Conservation (phyloP, 1,139 yeast genomes). For the Suhomyces choctaworum region DNA sequence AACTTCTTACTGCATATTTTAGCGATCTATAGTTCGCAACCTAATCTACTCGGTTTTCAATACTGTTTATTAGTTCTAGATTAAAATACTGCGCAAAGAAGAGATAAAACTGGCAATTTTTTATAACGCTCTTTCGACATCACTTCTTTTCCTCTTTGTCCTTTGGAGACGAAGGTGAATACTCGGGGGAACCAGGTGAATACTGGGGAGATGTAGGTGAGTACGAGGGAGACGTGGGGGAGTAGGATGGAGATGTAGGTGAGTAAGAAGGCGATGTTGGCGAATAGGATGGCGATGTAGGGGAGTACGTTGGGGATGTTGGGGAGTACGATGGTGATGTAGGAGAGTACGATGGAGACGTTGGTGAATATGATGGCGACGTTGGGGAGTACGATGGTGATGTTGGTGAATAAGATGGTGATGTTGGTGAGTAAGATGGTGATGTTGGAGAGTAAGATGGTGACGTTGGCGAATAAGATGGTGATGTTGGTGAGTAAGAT, state of each 20-base stretch:
- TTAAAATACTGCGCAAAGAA: no score
- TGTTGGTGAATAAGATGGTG: slow-evolving; percentile 59
- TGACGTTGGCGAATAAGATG: slow-evolving; percentile 69
- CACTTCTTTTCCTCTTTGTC: slow-evolving; percentile 14
- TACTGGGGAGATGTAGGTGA: slow-evolving; percentile 59
- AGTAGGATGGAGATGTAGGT: slow-evolving; percentile 59
- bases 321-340: slow-evolving; percentile 62
- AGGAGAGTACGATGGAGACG: slow-evolving; percentile 63
- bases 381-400: slow-evolving; percentile 66
- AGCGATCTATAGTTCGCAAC: no score
- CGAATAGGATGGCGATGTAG: slow-evolving; percentile 58
- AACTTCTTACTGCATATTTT: no score
- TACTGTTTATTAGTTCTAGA: no score
- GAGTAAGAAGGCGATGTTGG: slow-evolving; percentile 63
- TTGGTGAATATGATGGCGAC: slow-evolving; percentile 65
- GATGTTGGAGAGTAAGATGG: slow-evolving; percentile 78
- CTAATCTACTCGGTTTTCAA: no score
- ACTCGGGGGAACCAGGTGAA: slow-evolving; percentile 55
- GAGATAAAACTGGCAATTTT: no score
- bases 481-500: slow-evolving; percentile 66
- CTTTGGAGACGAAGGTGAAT: slow-evolving; percentile 55
- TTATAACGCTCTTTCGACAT: slow-evolving; percentile 3
- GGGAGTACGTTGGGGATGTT: slow-evolving; percentile 43
- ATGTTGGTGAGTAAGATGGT: slow-evolving; percentile 56
- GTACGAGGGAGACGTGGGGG: slow-evolving; percentile 63